Percentiles rank a stretch among this genome's conserved stretches.
Evolutionary conservation across 1,284 basidiomycete genomes (phyloP).

Genomic region (Fomes fomentarius): DNA sequence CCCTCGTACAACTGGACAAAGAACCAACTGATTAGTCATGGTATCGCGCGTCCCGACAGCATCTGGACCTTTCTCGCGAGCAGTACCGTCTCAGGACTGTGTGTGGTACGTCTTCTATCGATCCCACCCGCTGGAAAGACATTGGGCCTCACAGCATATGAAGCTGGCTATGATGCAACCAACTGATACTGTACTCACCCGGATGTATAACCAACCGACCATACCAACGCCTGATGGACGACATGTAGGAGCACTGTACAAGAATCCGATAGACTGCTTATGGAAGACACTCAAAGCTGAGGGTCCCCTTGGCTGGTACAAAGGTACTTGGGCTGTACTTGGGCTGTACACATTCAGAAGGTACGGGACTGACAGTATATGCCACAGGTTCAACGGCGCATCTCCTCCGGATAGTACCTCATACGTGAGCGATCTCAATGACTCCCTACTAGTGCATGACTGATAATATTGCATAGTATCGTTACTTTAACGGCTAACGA

Average conservation of each 20-base stretch:
- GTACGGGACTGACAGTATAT: too few relatives aligned
- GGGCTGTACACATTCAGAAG: too few relatives aligned
- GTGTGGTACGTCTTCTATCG: conserved; percentile 68
- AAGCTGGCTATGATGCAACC: conserved; percentile 89
- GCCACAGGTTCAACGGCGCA: conserved; percentile 90
- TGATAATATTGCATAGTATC: too few relatives aligned
- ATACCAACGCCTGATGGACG: conserved; percentile 73
- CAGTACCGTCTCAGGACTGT: conserved; percentile 88
- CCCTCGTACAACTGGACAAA: conserved; percentile 97
- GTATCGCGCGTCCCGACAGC: conserved; percentile 72
- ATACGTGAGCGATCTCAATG: conserved; percentile 76
- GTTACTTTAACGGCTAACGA: conserved; percentile 89
- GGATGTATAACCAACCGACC: conserved; percentile 97
- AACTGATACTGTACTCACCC: conserved; percentile 86
- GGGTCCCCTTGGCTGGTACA: conserved; percentile 91
- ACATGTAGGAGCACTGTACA: conserved; percentile 80
- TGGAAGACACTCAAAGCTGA: conserved; percentile 95
- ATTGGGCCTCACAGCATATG: conserved; percentile 7
- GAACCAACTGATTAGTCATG: conserved; percentile 67
- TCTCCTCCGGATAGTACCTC: conserved; percentile 90
- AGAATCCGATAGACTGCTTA: conserved; percentile 92
- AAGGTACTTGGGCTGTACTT: conserved; percentile 56
- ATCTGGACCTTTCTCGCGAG: conserved; percentile 89
- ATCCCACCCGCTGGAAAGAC: neutral
- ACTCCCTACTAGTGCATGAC: too few relatives aligned